Conservation (phyloP, 1,139 yeast genomes). For the Taphrina flavorubra region DNA sequence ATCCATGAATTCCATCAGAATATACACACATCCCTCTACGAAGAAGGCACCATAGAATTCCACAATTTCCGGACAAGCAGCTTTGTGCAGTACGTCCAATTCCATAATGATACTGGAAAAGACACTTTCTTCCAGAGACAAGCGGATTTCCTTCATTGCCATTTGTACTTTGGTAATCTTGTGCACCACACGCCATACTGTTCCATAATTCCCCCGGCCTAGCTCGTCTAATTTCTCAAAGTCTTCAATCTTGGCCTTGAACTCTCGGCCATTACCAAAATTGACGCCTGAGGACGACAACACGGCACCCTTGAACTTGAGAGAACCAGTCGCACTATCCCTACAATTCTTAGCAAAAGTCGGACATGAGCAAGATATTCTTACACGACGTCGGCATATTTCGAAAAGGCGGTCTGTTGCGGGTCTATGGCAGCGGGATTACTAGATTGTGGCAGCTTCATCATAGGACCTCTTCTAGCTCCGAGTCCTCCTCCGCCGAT, state of each 20-base stretch:
- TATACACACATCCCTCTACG: constrained; percentile 66
- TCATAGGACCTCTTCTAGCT: constrained; percentile 33
- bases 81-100: constrained; percentile 86
- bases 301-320: constrained; percentile 91
- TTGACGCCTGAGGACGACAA: constrained; percentile 90
- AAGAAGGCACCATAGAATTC: constrained; percentile 90
- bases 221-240: constrained; percentile 73
- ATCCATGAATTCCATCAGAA: constrained; percentile 98
- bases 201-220: constrained; percentile 94
- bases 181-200: constrained; percentile 86
- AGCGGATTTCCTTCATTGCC: constrained; percentile 84
- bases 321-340: constrained; percentile 82
- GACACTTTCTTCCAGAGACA: constrained; percentile 80
- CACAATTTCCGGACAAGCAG: constrained; percentile 78
- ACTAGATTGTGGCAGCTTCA: constrained; percentile 26
- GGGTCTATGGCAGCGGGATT: constrained; percentile 22
- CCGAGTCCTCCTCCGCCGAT: constrained; percentile 33
- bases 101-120: constrained; percentile 89
- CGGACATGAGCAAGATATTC: not conserved
- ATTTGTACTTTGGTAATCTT: constrained; percentile 84
- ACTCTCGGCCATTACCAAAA: constrained; percentile 84
- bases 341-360: not conserved
- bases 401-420: constrained; percentile 27
- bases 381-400: constrained; percentile 39
- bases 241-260: constrained; percentile 80